Percentiles rank a stretch among this genome's conserved stretches.
Evolutionary conservation across 495 filamentous ascomycete species (phyloP).

Genomic region (Aspergillus cristatus): DNA sequence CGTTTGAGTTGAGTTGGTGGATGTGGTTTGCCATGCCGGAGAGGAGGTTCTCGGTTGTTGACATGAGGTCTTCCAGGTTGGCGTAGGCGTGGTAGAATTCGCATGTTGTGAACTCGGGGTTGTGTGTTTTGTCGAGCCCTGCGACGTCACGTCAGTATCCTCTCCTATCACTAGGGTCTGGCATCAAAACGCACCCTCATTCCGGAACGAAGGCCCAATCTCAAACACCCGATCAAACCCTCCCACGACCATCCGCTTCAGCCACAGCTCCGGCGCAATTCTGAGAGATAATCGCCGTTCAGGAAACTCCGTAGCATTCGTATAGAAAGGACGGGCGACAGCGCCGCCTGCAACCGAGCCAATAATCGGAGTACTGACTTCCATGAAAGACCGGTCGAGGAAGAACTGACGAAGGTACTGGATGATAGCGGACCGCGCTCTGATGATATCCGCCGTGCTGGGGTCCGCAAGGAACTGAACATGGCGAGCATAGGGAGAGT

Average conservation of each 20-base stretch:
- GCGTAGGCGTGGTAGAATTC: slow-evolving; percentile 91
- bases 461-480: slow-evolving; percentile 72
- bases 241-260: slow-evolving; percentile 85
- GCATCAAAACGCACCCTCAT: slow-evolving; percentile 55
- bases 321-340: slow-evolving; percentile 75
- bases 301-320: slow-evolving; percentile 59
- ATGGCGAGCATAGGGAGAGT: slow-evolving; percentile 58
- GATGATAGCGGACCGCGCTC: slow-evolving; percentile 64
- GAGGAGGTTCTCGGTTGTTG: slow-evolving; percentile 61
- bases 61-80: slow-evolving; percentile 65
- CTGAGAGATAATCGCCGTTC: slow-evolving; percentile 61
- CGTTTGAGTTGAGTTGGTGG: slow-evolving; percentile 35
- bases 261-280: slow-evolving; percentile 90
- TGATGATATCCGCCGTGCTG: slow-evolving; percentile 54
- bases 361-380: slow-evolving; percentile 86
- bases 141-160: not conserved
- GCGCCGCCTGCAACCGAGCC: slow-evolving; percentile 70
- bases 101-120: slow-evolving; percentile 94
- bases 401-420: slow-evolving; percentile 68
- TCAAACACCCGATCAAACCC: slow-evolving; percentile 89
- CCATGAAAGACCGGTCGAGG: slow-evolving; percentile 58
- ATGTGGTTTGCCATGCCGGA: slow-evolving; percentile 47
- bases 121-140: slow-evolving; percentile 82
- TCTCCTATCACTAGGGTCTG: not conserved
- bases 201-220: slow-evolving; percentile 87